Base-by-base conservation (phyloP, 1,139 yeast species). In the Lodderomyces parapsilosis region DNA sequence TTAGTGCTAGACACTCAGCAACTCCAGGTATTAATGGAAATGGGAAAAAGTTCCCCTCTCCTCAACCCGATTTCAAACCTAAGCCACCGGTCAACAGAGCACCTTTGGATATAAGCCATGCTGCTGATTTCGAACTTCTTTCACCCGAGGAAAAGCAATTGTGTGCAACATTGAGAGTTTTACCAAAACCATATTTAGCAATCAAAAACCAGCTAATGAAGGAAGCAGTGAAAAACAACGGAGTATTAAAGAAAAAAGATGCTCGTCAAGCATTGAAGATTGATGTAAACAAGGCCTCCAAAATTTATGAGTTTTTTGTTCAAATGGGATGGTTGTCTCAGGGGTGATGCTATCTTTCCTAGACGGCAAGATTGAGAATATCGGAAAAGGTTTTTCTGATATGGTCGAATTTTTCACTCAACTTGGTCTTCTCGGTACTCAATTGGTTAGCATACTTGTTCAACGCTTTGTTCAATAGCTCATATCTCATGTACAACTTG, bases 181-280 rank as follows among this genome's bases (percentile, higher is more conserved):
- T 86, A 48, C 99, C 99, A 10, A 93, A 93, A 60, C 96, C 98
- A 2, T 93, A 91, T 58, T 69, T 94, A 50, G 96, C 96, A 2
- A 88, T 93, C 51, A 93, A 93, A 59, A 96, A 89, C 59, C 83
- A 90, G n/a, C 66, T 93, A 45, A 89, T 93, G 73, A 80, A 94
- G 54, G 97, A 91, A 59, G 81, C 95, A 23, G 71, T 91, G 32
- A 81, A 88, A 51, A 84, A 87, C 37, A 95, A 95, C 38, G 98
- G 98, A 7, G 66, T 77, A 5, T 65, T 93, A 57, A 87, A 87
- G 66, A 85, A 86, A 65, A 85, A 87, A 57, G 85, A 86, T 37
- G 94, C 96, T 7, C 76, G 91, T 53, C 96, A 85, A 49, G 68
- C 90, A 46, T 66, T 89, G 46, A 87, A 89, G 57, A 84, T 93